Evolutionary conservation across 441 rosid genomes (phyloP), one percentile per base, ranked within the genome.

Genomic region (Pelargonium myrrhifolium): DNA sequence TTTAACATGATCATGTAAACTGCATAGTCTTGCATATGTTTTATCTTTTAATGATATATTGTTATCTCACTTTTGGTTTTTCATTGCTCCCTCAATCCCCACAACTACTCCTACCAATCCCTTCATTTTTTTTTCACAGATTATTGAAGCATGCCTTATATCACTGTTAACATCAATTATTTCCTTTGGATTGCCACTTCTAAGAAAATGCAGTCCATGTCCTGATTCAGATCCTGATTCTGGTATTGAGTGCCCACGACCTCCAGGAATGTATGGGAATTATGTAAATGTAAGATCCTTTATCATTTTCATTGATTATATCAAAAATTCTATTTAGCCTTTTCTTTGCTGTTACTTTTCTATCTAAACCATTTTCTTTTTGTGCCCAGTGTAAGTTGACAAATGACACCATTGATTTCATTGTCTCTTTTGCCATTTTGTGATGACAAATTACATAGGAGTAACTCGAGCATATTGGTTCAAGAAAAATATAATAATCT

Each of bases 191-290:
- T 71, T 94, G 67, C 98, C 99, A 22, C 90, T 94, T 69, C 76
- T 94, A 42, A 85, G 97, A 78, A 89, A 77, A 77, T 92, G 98
- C 85, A 94, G 83, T 81, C 87, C 92, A 2, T 94, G 99, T 79
- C 99, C 99, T 39, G 92, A 86, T 56, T 59, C 87, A 35, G 90
- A 84, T 80, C 43, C 91, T 63, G 86, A 80, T n/a, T 83, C 97
- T 71, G 87, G 87, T 64, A 85, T 94, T 65, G 90, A 86, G 78
- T 94, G 99, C 72, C 98, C 99, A 59, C 67, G 84, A 61, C 82
- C 93, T 75, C 99, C 97, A 9, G 99, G 99, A 76, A 88, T 83
- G 91, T 85, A 86, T 66, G 99, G 99, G 56, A 94, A 94, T 79
- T 94, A 94, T 75, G 99, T 92, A 62, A 88, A 87, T 79, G 99